These are phyloP conservation scores for Populus pruinosa DNA, from an alignment of 345 rosid genomes.

Conservation along the genomic window DNA sequence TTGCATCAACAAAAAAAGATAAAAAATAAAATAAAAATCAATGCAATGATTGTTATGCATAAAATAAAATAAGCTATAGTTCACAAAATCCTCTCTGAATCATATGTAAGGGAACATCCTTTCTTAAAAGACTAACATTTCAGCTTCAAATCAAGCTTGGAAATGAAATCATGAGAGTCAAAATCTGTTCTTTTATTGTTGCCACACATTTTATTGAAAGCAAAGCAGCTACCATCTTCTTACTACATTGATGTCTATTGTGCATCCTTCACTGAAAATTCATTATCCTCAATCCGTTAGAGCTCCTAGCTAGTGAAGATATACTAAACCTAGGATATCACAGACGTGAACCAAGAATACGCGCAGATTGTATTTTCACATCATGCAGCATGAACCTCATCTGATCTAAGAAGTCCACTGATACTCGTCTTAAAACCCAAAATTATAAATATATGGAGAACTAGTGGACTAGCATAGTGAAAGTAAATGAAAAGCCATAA, in stretches of 20 bases:
- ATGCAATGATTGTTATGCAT: neutral
- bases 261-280: neutral
- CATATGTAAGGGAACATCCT: too few species aligned
- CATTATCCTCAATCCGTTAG: neutral
- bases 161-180: neutral
- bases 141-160: neutral
- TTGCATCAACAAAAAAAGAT: neutral
- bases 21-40: too few species aligned
- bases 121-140: too few species aligned
- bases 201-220: neutral
- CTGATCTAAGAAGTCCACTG: conserved; percentile 52
- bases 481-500: neutral
- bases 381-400: conserved; percentile 44
- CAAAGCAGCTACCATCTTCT: neutral
- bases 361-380: conserved; percentile 3
- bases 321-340: neutral
- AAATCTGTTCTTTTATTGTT: neutral
- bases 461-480: neutral
- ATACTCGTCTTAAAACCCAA: neutral
- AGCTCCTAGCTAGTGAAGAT: neutral
- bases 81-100: too few species aligned
- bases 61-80: too few species aligned
- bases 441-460: neutral
- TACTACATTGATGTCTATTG: too few species aligned
- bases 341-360: neutral